These are phyloP conservation scores for Phoma sp. DNA, from an alignment of 2,329 filamentous ascomycete species.

Conservation along the genomic window DNA sequence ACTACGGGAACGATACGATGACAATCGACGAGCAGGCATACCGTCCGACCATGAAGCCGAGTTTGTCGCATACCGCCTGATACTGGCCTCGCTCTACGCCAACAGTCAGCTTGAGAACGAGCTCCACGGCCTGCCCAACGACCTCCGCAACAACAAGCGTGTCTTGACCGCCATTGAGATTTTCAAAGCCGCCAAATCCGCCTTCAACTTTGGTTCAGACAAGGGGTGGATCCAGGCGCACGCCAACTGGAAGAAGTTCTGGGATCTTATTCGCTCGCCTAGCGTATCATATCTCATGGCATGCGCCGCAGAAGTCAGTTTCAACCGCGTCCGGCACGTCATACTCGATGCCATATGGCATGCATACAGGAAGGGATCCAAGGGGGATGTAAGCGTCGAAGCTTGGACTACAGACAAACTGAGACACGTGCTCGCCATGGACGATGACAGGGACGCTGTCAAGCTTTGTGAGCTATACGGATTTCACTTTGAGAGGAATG, in stretches of 20 bases:
- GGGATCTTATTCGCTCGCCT: slow-evolving; percentile 62
- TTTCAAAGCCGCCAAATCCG: slow-evolving; percentile 63
- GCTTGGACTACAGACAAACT: slow-evolving; percentile 65
- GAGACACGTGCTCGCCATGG: slow-evolving; percentile 62
- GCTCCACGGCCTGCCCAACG: slow-evolving; percentile 62
- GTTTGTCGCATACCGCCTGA: slow-evolving; percentile 68
- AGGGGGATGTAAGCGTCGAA: slow-evolving; percentile 54
- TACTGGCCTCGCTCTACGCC: slow-evolving; percentile 55
- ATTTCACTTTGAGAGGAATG: slow-evolving; percentile 58
- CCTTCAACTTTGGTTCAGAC: slow-evolving; percentile 59
- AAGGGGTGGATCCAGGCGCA: slow-evolving; percentile 62
- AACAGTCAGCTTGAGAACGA: slow-evolving; percentile 61
- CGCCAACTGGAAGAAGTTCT: slow-evolving; percentile 66
- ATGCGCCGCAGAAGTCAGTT: slow-evolving; percentile 69
- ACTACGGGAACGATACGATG: slow-evolving; percentile 59
- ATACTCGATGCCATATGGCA: slow-evolving; percentile 64
- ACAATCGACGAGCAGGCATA: slow-evolving; percentile 53
- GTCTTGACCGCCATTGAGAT: slow-evolving; percentile 65
- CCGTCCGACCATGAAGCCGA: slow-evolving; percentile 67
- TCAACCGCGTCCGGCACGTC: slow-evolving; percentile 64
- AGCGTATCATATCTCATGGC: slow-evolving; percentile 68
- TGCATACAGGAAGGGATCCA: slow-evolving; percentile 61
- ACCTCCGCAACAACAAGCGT: slow-evolving; percentile 59
- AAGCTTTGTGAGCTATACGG: slow-evolving; percentile 63
- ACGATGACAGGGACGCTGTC: slow-evolving; percentile 61